Conservation (phyloP, 257 asterid species). For the Solanum chilense region DNA sequence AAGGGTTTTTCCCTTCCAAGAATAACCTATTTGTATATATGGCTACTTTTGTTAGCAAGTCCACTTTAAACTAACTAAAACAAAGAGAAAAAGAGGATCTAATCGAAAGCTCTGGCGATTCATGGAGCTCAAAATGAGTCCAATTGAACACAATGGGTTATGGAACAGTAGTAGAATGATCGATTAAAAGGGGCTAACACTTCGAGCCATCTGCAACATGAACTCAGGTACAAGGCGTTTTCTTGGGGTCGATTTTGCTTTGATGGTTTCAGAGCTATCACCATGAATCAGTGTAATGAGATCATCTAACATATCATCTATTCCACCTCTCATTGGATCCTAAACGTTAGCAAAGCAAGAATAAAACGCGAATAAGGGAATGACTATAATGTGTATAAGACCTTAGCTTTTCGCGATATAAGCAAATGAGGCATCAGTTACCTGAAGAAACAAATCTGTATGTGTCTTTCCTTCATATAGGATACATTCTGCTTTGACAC, state of each 20-base stretch:
- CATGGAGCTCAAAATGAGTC: neutral
- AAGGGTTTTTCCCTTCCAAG: neutral
- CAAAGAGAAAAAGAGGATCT: neutral
- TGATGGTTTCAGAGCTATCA: slow-evolving; percentile 63
- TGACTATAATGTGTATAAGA: neutral
- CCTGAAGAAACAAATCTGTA: slow-evolving; percentile 94
- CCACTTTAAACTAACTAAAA: neutral
- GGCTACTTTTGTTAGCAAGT: neutral
- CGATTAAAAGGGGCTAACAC: slow-evolving; percentile 61
- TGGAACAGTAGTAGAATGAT: neutral
- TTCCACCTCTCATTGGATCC: slow-evolving; percentile 99
- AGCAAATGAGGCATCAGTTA: slow-evolving; percentile 1
- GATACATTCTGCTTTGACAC: slow-evolving; percentile 69
- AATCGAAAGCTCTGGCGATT: neutral
- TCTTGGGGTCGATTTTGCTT: slow-evolving; percentile 48
- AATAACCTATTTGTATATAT: neutral
- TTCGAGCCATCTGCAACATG: slow-evolving; percentile 62
- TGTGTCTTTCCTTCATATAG: slow-evolving; percentile 92
- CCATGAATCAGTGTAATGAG: slow-evolving; percentile 51
- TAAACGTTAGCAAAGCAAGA: slow-evolving; percentile 9
- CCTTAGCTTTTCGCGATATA: neutral
- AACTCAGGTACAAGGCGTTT: slow-evolving; percentile 86
- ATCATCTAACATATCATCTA: slow-evolving; percentile 69
- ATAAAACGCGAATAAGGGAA: neutral
- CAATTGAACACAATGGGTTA: neutral